Evolutionary conservation across 2,329 filamentous ascomycete species (phyloP), one percentile per base, ranked within the genome.

Genomic region (Juglanconis juglandina): DNA sequence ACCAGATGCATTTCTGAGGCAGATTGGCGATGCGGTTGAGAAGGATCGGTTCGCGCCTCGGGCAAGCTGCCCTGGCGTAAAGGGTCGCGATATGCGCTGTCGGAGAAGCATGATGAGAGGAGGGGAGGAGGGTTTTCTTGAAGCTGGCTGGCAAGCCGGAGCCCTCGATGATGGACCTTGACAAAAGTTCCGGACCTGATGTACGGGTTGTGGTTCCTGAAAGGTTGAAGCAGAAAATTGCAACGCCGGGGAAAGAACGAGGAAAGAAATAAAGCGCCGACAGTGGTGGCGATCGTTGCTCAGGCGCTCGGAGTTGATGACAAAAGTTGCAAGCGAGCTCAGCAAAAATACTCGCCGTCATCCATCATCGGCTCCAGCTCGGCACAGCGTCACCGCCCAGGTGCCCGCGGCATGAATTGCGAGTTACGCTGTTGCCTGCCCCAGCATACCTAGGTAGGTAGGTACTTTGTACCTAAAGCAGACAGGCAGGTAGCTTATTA

Each of bases 31-130:
- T 17, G 61, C 61, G 17, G 46, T 54, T 4, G 60, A 46, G 50
- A 56, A 53, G 14, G 63, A 39, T n/a, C 53, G 53, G n/a, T 46
- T 58, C 24, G 54, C 50, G 30, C 56, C 46, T 9, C 58, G 56
- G 32, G 44, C 41, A 30, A 63, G 56, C 46, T 59, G 55, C 44
- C 60, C 56, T 37, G 59, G 56, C 42, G 52, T 56, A n/a, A 30
- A 46, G 11, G 59, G 53, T 57, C 64, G 60, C 10, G 64, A 55
- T 13, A 64, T 47, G 35, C 60, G 64, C 52, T 65, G 64, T 41
- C 64, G 63, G 49, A 65, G 58, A 44, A 65, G 63, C 64, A 65
- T 65, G 47, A 39, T 64, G 56, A 24, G 34, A 34, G 11, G 24
- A 34, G 14, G 17, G 8, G 34, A 37, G 34, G 50, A 13, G 13